Base-by-base conservation (phyloP, 2,329 filamentous ascomycete genomes). In the Colletotrichum chlorophyti region DNA sequence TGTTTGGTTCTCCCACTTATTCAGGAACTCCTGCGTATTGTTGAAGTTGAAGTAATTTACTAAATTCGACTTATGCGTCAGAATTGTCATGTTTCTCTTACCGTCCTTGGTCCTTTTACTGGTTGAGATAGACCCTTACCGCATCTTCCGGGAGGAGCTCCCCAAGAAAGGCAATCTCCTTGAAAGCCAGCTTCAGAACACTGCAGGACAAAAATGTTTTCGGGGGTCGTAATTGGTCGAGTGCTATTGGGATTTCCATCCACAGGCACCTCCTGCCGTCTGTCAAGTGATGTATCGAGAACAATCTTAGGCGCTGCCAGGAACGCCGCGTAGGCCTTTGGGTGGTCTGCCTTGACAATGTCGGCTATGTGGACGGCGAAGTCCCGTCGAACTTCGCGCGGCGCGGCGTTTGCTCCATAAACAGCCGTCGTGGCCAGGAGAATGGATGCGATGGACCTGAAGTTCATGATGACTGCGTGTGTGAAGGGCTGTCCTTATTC, bases 1-100 rank as follows among this genome's bases (percentile, higher is more conserved):
- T 1, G 57, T 60, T 26, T 60, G 51, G 15, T 60, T 60, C 2
- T 60, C 57, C 2, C 35, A 60, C 38, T 60, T 49, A 21, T 60
- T 26, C 14, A 57, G 8, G 26, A 60, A 60, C 3, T 35, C 14
- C 43, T 45, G 51, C 1, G 21, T 55, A 3, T 27, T 45, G 43
- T 60, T 60, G 38, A 40, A 60, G 51, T 45, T 57, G 3, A 38
- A 46, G 14, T 45, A 60, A 21, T 26, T 45, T 19, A 57, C 57
- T 60, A 6, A 14, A 5, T n/a, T 10, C 10, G n/a, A 21, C 11
- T 6, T 1, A 6, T 21, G 14, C 19, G 21, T 59, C 51, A 59
- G 29, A n/a, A n/a, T n/a, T 19, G 5, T 19, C 4, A 2, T 21
- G 14, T 6, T 3, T 45, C 8, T 1, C n/a, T 5, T 5, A 9